These are phyloP conservation scores for Dictyostelium purpureum DNA, from an alignment of 78 protist species.

Conservation along the genomic window DNA sequence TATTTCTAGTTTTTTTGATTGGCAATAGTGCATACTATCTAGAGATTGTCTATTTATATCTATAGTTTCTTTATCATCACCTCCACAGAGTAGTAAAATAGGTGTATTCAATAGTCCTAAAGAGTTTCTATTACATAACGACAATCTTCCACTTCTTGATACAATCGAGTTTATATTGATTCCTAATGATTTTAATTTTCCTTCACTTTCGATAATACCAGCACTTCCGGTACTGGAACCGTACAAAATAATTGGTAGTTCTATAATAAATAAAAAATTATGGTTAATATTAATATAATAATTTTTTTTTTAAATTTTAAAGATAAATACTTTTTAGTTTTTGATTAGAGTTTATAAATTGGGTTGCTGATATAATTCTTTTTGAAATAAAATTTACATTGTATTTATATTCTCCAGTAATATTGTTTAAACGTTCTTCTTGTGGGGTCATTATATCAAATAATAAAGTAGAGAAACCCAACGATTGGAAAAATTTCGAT, in stretches of 20 bases:
- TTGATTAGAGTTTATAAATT: not conserved
- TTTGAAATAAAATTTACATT: not conserved
- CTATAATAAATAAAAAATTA: not conserved
- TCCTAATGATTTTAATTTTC: not conserved
- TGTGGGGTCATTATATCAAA: conserved; percentile 13
- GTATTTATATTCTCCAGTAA: conserved; percentile 14
- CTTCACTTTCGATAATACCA: not conserved
- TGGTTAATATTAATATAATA: not conserved
- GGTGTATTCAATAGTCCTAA: not conserved
- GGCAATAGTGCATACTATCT: not conserved
- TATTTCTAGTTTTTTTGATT: not conserved
- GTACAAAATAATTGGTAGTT: not conserved
- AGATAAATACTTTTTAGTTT: not conserved
- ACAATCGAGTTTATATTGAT: not conserved
- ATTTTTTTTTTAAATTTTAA: not conserved
- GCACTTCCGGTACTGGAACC: not conserved
- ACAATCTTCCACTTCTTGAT: not conserved
- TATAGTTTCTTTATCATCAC: not conserved
- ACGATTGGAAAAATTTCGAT: not conserved
- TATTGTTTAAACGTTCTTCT: conserved; percentile 7
- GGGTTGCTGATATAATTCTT: conserved; percentile 7
- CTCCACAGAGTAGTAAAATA: not conserved
- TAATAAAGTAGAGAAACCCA: conserved; percentile 5
- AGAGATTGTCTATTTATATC: not conserved
- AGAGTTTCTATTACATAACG: not conserved